A percentile compares a stretch with the other conserved stretches of the same genome.
Evolutionary conservation across 176 grass and related monocot species (phyloP).

Genomic region (Cymbopogon citratus): DNA sequence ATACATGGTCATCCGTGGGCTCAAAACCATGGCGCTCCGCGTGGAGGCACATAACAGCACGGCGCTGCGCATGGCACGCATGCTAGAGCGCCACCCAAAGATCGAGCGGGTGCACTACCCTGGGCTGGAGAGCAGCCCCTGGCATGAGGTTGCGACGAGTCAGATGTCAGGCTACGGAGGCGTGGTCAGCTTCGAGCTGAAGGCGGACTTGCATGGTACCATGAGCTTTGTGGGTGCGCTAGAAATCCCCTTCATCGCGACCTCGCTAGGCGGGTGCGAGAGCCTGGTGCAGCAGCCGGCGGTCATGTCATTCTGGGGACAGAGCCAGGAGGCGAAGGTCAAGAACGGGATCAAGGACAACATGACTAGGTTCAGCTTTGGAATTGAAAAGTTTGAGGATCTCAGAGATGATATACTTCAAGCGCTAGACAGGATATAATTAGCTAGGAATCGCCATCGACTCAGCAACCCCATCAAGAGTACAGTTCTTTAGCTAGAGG

Average conservation of each 20-base stretch:
- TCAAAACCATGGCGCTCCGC: no score
- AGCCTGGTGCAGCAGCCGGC: conserved; percentile 57
- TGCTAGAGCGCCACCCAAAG: conserved; percentile 47
- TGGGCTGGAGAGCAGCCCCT: conserved; percentile 44
- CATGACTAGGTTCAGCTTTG: conserved; percentile 53
- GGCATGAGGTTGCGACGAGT: conserved; percentile 33
- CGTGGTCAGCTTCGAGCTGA: conserved; percentile 52
- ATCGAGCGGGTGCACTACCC: conserved; percentile 53
- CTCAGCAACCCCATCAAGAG: no score
- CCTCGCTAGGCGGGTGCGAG: conserved; percentile 56
- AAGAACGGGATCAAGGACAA: conserved; percentile 50
- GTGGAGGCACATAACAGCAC: conserved; percentile 42
- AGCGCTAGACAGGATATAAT: conserved; percentile 10
- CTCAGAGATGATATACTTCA: conserved; percentile 50
- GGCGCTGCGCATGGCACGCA: conserved; percentile 39
- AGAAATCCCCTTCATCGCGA: conserved; percentile 50
- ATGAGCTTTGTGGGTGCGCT: conserved; percentile 51
- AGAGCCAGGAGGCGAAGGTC: conserved; percentile 26
- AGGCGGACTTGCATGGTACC: conserved; percentile 12
- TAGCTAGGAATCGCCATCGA: no score
- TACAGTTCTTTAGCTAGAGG: no score
- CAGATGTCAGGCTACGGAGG: conserved; percentile 47
- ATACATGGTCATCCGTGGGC: no score
- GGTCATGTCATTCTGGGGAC: conserved; percentile 48
- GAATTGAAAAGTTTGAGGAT: conserved; percentile 58